phyloP scores from a whole-genome alignment of 148 eudicot species.

The Rhododendron henanense region DNA sequence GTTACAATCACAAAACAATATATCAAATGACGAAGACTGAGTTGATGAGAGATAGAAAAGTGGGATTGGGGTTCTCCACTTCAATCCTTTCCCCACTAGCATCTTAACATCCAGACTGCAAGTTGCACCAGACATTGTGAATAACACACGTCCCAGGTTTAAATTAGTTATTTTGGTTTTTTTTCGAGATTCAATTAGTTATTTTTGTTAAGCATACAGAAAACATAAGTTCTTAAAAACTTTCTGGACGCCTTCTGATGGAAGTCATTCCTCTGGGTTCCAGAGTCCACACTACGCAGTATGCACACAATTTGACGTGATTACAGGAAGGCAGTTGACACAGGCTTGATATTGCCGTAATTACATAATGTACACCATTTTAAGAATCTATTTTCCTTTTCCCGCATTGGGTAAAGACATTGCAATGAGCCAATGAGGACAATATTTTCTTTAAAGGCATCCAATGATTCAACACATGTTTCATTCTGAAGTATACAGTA shows the following conservation, averaged over 20 bases:
- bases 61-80: background rate
- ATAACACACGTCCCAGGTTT: background rate
- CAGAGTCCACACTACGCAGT: background rate
- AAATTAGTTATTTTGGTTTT: background rate
- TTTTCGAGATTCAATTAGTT: background rate
- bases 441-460: background rate
- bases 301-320: background rate
- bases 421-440: background rate
- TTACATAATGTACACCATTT: background rate
- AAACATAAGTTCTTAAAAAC: background rate
- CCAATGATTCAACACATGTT: background rate
- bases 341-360: background rate
- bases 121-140: background rate
- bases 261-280: background rate
- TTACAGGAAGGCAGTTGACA: background rate
- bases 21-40: background rate
- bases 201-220: background rate
- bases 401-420: background rate
- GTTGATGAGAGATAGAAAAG: background rate
- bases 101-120: background rate
- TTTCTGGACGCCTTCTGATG: background rate
- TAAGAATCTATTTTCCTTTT: background rate
- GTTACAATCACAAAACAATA: background rate
- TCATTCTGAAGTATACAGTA: background rate
- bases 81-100: background rate